Conservation (phyloP, 108 stramenopile genomes). For the Cylindrotheca fusiformis region DNA sequence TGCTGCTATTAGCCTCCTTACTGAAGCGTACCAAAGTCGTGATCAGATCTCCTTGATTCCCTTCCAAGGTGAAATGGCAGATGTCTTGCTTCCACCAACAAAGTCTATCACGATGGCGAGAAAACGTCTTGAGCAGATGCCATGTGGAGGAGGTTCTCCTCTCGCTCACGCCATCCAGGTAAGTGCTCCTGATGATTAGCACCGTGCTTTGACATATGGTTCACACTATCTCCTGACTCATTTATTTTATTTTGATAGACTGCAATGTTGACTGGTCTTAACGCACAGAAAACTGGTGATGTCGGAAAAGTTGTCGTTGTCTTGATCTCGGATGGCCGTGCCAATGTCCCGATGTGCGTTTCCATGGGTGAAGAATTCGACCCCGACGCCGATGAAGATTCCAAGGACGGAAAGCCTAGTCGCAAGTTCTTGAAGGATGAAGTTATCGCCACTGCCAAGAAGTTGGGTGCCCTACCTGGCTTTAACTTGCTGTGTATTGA, state of each 20-base stretch:
- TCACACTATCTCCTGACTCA: neutral
- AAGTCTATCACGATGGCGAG: constrained; percentile 93
- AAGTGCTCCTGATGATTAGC: neutral
- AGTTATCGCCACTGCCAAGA: constrained; percentile 88
- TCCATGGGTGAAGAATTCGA: constrained; percentile 88
- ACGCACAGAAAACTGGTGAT: constrained; percentile 93
- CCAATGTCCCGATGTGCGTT: constrained; percentile 90
- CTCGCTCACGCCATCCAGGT: constrained; percentile 85
- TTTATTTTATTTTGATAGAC: constrained; percentile 13
- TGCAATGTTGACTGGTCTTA: constrained; percentile 89
- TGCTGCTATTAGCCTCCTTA: constrained; percentile 91
- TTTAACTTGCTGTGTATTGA: constrained; percentile 94
- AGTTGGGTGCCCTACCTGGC: constrained; percentile 78
- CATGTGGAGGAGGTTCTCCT: constrained; percentile 96
- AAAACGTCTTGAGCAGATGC: constrained; percentile 94
- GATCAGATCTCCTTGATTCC: constrained; percentile 94
- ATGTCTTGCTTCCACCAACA: constrained; percentile 95
- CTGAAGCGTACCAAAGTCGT: constrained; percentile 96
- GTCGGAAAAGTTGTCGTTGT: constrained; percentile 96
- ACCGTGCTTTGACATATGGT: neutral
- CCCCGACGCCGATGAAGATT: constrained; percentile 74
- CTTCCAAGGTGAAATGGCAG: constrained; percentile 94
- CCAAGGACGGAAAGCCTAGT: constrained; percentile 91
- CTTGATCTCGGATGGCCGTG: constrained; percentile 92
- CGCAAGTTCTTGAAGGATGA: constrained; percentile 92